Evolutionary conservation across 352 stramenopile species (phyloP), one percentile per base, ranked within the genome.

Genomic region (Phytophthora crassamura): DNA sequence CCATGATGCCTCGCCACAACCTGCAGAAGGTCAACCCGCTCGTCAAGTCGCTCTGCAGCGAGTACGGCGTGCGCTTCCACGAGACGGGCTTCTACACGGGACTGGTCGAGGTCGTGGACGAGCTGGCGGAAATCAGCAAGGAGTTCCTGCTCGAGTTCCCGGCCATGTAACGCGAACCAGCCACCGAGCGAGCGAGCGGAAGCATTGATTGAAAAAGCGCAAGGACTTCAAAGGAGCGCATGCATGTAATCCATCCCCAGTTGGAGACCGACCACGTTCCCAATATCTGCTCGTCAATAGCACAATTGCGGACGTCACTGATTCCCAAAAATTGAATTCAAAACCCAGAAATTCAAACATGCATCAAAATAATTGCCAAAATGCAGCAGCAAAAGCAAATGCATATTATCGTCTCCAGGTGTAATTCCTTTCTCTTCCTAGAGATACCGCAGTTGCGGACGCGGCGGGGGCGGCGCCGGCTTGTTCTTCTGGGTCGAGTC

Each of bases 61-160:
- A 99, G 66, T 98, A 97, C 79, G 89, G 89, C 57, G 92, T 99
- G 14, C 89, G 82, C 39, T 99, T 98, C 83, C 95, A 99, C 72
- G 96, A 99, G 80, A 93, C 96, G 18, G 86, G 93, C 66, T 97
- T 99, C 79, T 87, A 83, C 59, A 78, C 87, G 60, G 97, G 97
- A 32, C 97, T 98, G 8, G 72, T 89, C 25, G 97, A 99, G 79
- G 96, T 99, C 15, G 88, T 99, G 15, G 75, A 92, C 49, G 92
- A 98, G 70, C 82, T 99, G 20, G 76, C 87, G 14, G 87, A 91
- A 5, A 97, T 99, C 47, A 97, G 90, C 34, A 85, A 94, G 65
- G 91, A 99, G 64, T 99, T 99, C 66, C 74, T 99, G 55, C 87
- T 89, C 53, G 95, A 99, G 51, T 99, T 99, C 75, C 97, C 97